phyloP scores from a whole-genome alignment of 1,284 basidiomycete species.

The Boletus mariae region DNA sequence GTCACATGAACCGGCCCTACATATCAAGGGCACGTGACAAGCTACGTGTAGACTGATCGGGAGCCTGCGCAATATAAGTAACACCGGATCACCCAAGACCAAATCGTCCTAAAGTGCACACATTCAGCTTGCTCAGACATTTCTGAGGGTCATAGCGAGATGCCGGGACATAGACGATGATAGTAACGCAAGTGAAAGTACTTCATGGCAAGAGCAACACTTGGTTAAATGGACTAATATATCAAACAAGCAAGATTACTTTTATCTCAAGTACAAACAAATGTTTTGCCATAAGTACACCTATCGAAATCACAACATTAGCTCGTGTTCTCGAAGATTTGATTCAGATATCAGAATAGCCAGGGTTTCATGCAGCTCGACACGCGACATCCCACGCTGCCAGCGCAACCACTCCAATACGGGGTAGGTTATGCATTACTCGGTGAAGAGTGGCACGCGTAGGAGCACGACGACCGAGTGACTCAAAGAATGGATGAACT shows the following conservation, averaged over 20 bases:
- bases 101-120: background rate
- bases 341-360: conserved; percentile 58
- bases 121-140: too few species aligned
- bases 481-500: conserved; percentile 85
- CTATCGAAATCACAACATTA: conserved; percentile 8
- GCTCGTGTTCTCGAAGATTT: background rate
- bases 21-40: conserved; percentile 19
- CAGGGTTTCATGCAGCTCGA: conserved; percentile 57
- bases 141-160: too few species aligned
- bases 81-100: background rate
- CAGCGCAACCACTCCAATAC: conserved; percentile 50
- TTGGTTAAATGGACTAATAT: background rate
- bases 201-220: too few species aligned
- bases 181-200: too few species aligned
- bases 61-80: too few species aligned
- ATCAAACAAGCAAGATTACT: too few species aligned
- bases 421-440: conserved; percentile 34
- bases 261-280: background rate
- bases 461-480: conserved; percentile 36
- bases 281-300: background rate
- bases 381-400: conserved; percentile 32
- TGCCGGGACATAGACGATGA: too few species aligned
- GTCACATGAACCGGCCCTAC: conserved; percentile 25
- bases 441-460: conserved; percentile 36
- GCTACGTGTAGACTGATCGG: too few species aligned